Base-by-base conservation (phyloP, 1,284 basidiomycete genomes). In the Leucoagaricus sp. region DNA sequence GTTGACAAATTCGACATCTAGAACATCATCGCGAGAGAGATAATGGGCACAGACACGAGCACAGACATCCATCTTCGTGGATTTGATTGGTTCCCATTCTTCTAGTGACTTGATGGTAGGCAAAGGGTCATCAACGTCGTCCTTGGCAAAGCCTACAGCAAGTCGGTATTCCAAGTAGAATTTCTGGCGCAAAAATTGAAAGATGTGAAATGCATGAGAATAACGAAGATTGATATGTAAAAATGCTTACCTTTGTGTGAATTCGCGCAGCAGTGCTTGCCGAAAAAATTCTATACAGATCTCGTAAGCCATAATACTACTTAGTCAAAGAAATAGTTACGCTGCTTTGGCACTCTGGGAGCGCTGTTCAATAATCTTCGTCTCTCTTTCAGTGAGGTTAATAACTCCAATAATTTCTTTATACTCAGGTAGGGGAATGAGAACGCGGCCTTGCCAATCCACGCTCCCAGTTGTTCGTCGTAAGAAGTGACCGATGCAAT, bases 401-500 rank as follows among this genome's bases (percentile, higher is more conserved):
- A 72, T 10, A 0, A 67, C 28, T 0, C 64, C 62, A 0, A 53
- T 34, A 1, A 65, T 60, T 23, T 59, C 58, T 1, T 47, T 57
- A 40, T 56, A 60, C n/a, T n/a, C n/a, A 1, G 64, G 64, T 0
- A 65, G 69, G 4, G 72, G 55, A 13, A 15, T n/a, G 9, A 59
- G 12, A 0, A 72, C 6, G 72, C 64, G 0, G 6, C 2, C 0
- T 63, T 2, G 0, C 63, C 60, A 4, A 53, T 65, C 48, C 1
- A 46, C 13, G 46, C 71, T 72, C 2, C 57, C 44, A 0, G 48
- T 47, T 0, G 58, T 64, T 2, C 67, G 61, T 1, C 65, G 55
- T 13, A 72, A 49, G 15, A 72, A 51, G 19, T 59, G 61, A 0
- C 56, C 61, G 2, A 50, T 10, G 19, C 67, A 69, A 1, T 66